Conservation (phyloP, 176 grass and related monocot species). For the Zoysia japonica region DNA sequence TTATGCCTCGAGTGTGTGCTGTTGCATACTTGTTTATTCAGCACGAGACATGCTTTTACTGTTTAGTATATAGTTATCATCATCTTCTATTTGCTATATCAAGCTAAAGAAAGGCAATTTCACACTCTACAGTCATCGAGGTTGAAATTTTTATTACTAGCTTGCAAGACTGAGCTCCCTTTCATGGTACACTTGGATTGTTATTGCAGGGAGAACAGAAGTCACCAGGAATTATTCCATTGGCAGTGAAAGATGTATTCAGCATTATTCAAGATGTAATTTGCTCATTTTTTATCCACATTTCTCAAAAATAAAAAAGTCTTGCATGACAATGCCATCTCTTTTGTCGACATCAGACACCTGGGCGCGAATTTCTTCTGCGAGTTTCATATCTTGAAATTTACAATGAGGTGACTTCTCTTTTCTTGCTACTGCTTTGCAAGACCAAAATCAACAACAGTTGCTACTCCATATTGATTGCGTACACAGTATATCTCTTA, state of each 20-base stretch:
- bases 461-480: slow-evolving; percentile 21
- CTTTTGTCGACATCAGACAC: slow-evolving; percentile 67
- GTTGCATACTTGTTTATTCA: slow-evolving; percentile 25
- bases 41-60: slow-evolving; percentile 9
- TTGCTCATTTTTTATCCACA: slow-evolving; percentile 29
- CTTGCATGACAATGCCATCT: slow-evolving; percentile 40
- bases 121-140: neutral
- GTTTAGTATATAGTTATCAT: slow-evolving; percentile 22
- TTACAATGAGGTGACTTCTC: slow-evolving; percentile 90
- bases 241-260: slow-evolving; percentile 98
- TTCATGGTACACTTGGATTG: slow-evolving; percentile 19
- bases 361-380: slow-evolving; percentile 96
- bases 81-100: slow-evolving; percentile 1
- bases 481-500: slow-evolving; percentile 8
- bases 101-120: slow-evolving; percentile 10
- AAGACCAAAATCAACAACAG: neutral
- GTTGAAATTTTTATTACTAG: slow-evolving; percentile 4
- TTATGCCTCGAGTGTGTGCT: neutral
- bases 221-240: slow-evolving; percentile 94
- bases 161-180: slow-evolving; percentile 10
- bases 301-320: neutral
- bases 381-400: slow-evolving; percentile 99
- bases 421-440: slow-evolving; percentile 22
- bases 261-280: slow-evolving; percentile 99
- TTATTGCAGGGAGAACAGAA: slow-evolving; percentile 89